Conservation (phyloP, 768 basidiomycete species). For the Boletus pseudo-olivaceus region DNA sequence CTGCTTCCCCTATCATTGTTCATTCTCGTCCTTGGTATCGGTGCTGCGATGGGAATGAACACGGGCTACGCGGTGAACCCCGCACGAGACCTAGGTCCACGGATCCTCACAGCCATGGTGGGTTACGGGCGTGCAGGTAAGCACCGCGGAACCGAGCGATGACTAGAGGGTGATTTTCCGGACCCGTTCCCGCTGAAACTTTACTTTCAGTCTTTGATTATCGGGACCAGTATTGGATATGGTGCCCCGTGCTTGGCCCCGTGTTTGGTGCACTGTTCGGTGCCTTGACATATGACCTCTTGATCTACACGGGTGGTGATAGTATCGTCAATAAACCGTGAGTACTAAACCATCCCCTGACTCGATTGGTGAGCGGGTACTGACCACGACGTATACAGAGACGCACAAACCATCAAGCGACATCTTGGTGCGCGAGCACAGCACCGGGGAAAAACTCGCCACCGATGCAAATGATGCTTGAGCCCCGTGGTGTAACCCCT, state of each 20-base stretch:
- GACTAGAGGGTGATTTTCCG: conserved; percentile 31
- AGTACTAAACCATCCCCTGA: neutral
- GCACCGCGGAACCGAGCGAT: conserved; percentile 3
- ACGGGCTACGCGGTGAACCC: conserved; percentile 64
- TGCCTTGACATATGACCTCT: conserved; percentile 49
- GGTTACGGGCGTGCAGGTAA: conserved; percentile 48
- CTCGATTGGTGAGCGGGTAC: neutral
- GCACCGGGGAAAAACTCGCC: neutral
- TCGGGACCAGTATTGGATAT: conserved; percentile 62
- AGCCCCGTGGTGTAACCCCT: neutral
- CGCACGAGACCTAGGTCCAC: conserved; percentile 62
- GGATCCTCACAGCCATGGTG: conserved; percentile 59
- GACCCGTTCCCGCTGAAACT: neutral
- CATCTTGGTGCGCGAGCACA: neutral
- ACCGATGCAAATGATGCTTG: neutral
- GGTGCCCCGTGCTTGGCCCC: conserved; percentile 57
- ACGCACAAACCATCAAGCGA: neutral
- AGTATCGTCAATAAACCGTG: conserved; percentile 46
- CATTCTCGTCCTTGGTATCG: conserved; percentile 52
- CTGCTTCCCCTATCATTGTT: conserved; percentile 53
- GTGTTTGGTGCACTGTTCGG: conserved; percentile 53
- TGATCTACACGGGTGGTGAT: conserved; percentile 52
- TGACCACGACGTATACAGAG: conserved; percentile 3
- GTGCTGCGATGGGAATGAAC: conserved; percentile 53
- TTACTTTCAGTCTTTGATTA: conserved; percentile 15